These are phyloP conservation scores for Hymenoscyphus repandus DNA, from an alignment of 2,329 filamentous ascomycete genomes.

Conservation along the genomic window DNA sequence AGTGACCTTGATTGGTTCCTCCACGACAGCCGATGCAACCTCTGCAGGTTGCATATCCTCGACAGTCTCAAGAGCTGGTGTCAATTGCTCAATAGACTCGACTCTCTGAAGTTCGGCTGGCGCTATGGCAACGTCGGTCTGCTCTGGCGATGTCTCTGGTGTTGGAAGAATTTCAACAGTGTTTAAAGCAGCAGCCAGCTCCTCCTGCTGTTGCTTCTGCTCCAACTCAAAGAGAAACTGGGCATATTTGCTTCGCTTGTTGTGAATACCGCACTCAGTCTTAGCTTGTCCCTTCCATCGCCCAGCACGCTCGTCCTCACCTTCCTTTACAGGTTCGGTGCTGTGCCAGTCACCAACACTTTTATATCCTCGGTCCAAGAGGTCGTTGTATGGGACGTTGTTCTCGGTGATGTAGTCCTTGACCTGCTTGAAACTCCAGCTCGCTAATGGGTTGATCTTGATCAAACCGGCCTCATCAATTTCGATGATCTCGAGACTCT, in stretches of 20 bases:
- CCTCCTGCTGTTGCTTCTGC: conserved; percentile 29
- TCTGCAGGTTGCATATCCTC: not conserved
- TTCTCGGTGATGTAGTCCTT: conserved; percentile 80
- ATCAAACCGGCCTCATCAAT: conserved; percentile 81
- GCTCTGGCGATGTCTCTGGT: not conserved
- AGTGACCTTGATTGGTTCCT: not conserved
- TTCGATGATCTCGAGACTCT: conserved; percentile 86
- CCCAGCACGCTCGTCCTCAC: conserved; percentile 92
- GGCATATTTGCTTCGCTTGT: conserved; percentile 90
- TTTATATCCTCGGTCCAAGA: conserved; percentile 95
- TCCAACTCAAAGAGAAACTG: conserved; percentile 50
- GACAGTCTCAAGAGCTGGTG: not conserved
- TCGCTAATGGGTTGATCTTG: conserved; percentile 96
- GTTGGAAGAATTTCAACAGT: conserved; percentile 21
- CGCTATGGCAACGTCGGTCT: not conserved
- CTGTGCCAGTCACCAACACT: conserved; percentile 98
- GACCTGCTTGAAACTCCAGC: conserved; percentile 90
- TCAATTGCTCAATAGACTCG: conserved; percentile 1
- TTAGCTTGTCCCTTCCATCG: conserved; percentile 95
- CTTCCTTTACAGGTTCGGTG: conserved; percentile 80
- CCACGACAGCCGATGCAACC: not conserved
- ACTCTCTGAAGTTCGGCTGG: not conserved
- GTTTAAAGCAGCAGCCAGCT: conserved; percentile 22
- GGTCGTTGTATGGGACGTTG: conserved; percentile 86
- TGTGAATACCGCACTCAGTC: conserved; percentile 98